These are phyloP conservation scores for Saccharomyces jurei DNA, from an alignment of 805 yeast species.

Conservation along the genomic window DNA sequence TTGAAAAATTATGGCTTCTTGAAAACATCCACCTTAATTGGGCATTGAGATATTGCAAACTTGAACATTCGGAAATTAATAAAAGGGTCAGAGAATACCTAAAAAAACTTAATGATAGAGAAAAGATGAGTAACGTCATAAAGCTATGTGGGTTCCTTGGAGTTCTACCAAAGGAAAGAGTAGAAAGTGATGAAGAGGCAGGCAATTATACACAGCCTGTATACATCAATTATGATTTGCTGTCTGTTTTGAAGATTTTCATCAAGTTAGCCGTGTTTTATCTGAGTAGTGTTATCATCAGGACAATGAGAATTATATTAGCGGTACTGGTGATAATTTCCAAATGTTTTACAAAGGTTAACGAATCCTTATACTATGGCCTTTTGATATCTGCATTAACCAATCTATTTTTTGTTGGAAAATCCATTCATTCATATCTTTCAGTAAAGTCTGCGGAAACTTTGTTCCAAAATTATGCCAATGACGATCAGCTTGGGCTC, in stretches of 20 bases:
- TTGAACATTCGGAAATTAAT: not conserved
- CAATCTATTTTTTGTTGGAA: conserved; percentile 48
- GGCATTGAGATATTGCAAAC: not conserved
- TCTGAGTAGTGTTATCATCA: conserved; percentile 6
- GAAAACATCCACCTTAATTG: not conserved
- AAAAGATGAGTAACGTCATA: conserved; percentile 7
- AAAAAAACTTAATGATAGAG: not conserved
- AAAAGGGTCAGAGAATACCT: not conserved
- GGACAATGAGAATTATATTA: conserved; percentile 8
- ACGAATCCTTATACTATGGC: conserved; percentile 35
- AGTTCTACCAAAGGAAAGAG: conserved; percentile 23
- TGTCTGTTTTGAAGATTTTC: conserved; percentile 7
- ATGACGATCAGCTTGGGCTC: conserved; percentile 20
- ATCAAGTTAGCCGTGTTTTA: conserved; percentile 5
- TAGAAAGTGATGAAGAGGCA: conserved; percentile 1
- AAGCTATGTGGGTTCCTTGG: conserved; percentile 58
- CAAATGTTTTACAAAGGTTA: conserved; percentile 13
- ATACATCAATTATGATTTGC: conserved; percentile 7
- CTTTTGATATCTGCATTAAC: conserved; percentile 38
- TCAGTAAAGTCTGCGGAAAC: conserved; percentile 41
- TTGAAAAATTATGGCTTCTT: not conserved
- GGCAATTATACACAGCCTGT: not conserved
- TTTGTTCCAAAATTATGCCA: conserved; percentile 18
- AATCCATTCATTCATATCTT: conserved; percentile 52
- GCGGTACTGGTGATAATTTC: not conserved